Percentiles rank a stretch among this genome's conserved stretches.
Conservation (phyloP, 2,329 filamentous ascomycete species). For the Juglanconis oblonga region DNA sequence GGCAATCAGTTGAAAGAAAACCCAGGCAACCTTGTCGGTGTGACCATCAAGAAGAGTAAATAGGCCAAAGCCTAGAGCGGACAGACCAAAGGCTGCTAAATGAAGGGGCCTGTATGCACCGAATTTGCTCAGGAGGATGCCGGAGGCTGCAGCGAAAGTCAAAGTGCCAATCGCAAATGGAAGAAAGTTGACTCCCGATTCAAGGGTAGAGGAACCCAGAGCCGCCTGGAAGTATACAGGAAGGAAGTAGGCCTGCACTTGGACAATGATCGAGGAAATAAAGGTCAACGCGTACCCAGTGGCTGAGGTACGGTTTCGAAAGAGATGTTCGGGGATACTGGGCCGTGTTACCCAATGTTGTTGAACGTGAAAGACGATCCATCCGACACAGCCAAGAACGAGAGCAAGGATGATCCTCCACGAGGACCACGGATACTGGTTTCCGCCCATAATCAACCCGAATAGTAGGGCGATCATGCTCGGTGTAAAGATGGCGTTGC, state of each 20-base stretch:
- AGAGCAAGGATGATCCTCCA: not conserved
- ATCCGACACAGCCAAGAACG: not conserved
- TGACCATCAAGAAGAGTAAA: no score
- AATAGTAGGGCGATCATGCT: not conserved
- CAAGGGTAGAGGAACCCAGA: conserved; percentile 22
- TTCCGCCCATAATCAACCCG: not conserved
- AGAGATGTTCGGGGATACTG: conserved; percentile 40
- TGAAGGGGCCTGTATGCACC: not conserved
- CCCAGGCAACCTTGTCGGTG: no score
- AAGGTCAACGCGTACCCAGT: conserved; percentile 32
- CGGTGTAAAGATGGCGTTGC: not conserved
- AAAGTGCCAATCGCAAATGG: conserved; percentile 2
- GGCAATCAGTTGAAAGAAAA: no score
- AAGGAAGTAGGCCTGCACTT: conserved; percentile 34
- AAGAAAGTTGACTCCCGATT: conserved; percentile 27
- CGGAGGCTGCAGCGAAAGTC: not conserved
- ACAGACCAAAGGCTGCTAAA: not conserved
- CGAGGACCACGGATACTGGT: not conserved
- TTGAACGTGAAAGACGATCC: not conserved
- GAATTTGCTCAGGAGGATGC: not conserved
- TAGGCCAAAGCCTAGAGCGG: no score
- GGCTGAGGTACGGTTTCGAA: conserved; percentile 37
- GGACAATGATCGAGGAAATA: conserved; percentile 31
- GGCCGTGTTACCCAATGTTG: conserved; percentile 21
- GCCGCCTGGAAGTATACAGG: conserved; percentile 44